Conservation (phyloP, 1,284 basidiomycete species). For the Apiotrichum gracile region DNA sequence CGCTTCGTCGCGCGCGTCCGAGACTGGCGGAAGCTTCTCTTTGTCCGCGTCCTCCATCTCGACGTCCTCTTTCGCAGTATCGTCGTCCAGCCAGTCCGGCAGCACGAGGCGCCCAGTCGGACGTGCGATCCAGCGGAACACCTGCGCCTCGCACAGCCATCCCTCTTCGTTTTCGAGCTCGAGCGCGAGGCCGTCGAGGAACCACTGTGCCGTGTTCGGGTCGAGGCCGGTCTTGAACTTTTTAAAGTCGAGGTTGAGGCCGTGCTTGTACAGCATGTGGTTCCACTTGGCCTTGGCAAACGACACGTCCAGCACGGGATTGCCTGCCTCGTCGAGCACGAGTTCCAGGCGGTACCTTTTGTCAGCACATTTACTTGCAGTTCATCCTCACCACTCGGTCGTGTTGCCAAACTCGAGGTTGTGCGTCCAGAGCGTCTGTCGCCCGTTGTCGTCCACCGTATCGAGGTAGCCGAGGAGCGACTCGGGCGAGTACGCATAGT, state of each 20-base stretch:
- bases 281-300: neutral
- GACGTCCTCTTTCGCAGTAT: slow-evolving; percentile 7
- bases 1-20: neutral
- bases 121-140: slow-evolving; percentile 8
- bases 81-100: too few species aligned
- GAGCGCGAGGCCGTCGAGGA: slow-evolving; percentile 9
- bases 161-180: slow-evolving; percentile 5
- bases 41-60: slow-evolving; percentile 9
- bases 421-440: slow-evolving; percentile 14
- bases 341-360: slow-evolving; percentile 6
- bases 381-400: slow-evolving; percentile 4
- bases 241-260: slow-evolving; percentile 5
- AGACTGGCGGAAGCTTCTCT: slow-evolving; percentile 5
- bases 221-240: slow-evolving; percentile 2
- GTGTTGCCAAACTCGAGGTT: slow-evolving; percentile 7
- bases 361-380: neutral
- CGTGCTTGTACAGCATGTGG: neutral
- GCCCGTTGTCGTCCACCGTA: neutral
- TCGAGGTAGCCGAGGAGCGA: slow-evolving; percentile 16
- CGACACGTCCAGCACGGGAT: neutral
- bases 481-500: slow-evolving; percentile 21
- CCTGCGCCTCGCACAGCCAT: neutral
- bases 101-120: too few species aligned
- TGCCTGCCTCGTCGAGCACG: neutral
- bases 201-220: slow-evolving; percentile 5